Conservation (phyloP, 2,329 filamentous ascomycete genomes). For the Aspergillus intermedius region DNA sequence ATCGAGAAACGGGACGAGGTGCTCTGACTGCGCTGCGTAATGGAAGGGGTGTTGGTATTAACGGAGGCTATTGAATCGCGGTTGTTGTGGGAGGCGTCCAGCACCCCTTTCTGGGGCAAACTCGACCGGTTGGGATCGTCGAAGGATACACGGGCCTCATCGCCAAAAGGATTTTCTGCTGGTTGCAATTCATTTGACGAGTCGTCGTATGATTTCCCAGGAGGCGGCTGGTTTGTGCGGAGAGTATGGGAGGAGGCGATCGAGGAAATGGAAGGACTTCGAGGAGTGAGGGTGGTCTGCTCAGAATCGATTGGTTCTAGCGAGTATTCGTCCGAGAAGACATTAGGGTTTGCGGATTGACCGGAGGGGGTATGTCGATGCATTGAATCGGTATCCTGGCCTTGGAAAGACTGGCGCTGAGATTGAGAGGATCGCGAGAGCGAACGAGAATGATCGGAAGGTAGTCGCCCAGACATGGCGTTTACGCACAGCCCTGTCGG, state of each 20-base stretch:
- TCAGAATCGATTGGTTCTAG: conserved; percentile 36
- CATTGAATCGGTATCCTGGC: conserved; percentile 22
- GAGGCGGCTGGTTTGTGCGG: conserved; percentile 17
- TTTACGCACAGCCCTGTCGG: conserved; percentile 31
- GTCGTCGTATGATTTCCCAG: conserved; percentile 5
- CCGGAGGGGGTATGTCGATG: conserved; percentile 22
- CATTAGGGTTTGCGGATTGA: conserved; percentile 35
- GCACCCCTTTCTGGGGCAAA: conserved; percentile 28
- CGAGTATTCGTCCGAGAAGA: conserved; percentile 46
- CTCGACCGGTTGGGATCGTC: conserved; percentile 29
- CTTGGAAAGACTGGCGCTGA: conserved; percentile 17
- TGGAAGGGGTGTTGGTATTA: conserved; percentile 26
- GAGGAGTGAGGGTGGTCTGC: conserved; percentile 23
- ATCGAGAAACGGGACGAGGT: conserved; percentile 41
- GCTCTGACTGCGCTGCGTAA: conserved; percentile 36
- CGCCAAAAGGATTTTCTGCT: conserved; percentile 29
- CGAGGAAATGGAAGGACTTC: conserved; percentile 26
- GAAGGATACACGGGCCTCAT: conserved; percentile 28
- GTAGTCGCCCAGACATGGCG: conserved; percentile 36
- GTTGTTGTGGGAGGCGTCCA: conserved; percentile 16
- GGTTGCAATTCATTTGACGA: conserved; percentile 17
- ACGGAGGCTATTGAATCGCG: conserved; percentile 28
- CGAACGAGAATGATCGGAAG: conserved; percentile 31
- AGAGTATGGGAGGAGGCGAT: conserved; percentile 28
- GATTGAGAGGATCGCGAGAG: conserved; percentile 25